Percentiles rank a stretch among this genome's conserved stretches.
Conservation (phyloP, 2,329 filamentous ascomycete genomes). For the Neocucurbitaria cava region DNA sequence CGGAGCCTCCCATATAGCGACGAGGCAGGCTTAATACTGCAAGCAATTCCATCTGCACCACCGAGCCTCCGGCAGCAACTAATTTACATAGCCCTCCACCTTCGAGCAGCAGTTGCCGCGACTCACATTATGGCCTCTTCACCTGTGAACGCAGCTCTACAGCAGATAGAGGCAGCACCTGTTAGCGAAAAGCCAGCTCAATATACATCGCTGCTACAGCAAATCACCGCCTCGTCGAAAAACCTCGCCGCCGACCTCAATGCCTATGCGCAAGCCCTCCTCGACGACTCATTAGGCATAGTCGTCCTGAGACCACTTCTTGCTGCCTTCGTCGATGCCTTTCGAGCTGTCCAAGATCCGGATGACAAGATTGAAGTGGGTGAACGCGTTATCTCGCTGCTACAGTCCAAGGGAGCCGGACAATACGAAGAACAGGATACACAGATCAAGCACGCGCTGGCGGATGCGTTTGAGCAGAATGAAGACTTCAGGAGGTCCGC, state of each 20-base stretch:
- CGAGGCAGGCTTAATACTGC: background rate
- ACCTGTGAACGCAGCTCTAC: conserved; percentile 57
- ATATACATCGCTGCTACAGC: conserved; percentile 65
- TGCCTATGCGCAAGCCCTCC: conserved; percentile 70
- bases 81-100: background rate
- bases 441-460: conserved; percentile 78
- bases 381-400: conserved; percentile 71
- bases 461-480: conserved; percentile 80
- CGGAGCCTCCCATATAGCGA: background rate
- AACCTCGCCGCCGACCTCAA: conserved; percentile 68
- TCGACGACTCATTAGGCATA: conserved; percentile 74
- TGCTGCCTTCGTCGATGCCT: conserved; percentile 67
- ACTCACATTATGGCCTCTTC: conserved; percentile 56
- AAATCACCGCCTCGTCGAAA: conserved; percentile 58
- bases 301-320: conserved; percentile 78
- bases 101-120: background rate
- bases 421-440: conserved; percentile 84
- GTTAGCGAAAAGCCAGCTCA: conserved; percentile 60
- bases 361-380: conserved; percentile 79
- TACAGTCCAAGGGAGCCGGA: conserved; percentile 72
- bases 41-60: background rate
- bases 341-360: conserved; percentile 66
- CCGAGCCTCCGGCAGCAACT: background rate
- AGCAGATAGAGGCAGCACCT: conserved; percentile 57
- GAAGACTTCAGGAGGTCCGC: conserved; percentile 85